These are phyloP conservation scores for Zygoascus sp. DNA, from an alignment of 1,139 yeast species.

Conservation along the genomic window DNA sequence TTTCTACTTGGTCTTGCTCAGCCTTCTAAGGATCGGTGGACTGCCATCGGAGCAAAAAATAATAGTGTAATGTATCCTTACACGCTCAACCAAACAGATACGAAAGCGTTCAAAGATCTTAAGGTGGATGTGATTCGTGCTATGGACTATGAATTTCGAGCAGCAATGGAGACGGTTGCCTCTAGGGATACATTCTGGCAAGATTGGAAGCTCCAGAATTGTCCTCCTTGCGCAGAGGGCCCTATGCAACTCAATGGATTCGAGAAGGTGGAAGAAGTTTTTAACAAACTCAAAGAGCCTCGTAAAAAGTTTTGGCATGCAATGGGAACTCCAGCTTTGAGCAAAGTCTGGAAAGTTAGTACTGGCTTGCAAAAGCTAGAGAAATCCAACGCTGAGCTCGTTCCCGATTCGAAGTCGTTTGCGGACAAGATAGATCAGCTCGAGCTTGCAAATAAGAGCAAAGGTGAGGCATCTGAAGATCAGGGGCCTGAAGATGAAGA, in stretches of 20 bases:
- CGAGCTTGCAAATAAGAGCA: constrained; percentile 9
- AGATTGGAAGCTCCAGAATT: constrained; percentile 34
- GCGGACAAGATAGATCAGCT: constrained; percentile 19
- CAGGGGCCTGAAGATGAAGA: constrained; percentile 13
- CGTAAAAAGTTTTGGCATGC: constrained; percentile 30
- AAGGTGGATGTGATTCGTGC: not conserved
- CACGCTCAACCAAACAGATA: constrained; percentile 24
- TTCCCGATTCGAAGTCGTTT: constrained; percentile 25
- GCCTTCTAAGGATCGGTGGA: constrained; percentile 21
- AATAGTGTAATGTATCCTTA: constrained; percentile 30
- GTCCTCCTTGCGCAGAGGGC: constrained; percentile 32
- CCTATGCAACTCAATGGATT: constrained; percentile 17
- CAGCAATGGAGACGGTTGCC: constrained; percentile 25
- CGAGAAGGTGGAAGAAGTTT: constrained; percentile 16
- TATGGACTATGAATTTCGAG: constrained; percentile 20
- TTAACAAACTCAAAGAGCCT: constrained; percentile 22
- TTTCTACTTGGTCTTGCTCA: constrained; percentile 29
- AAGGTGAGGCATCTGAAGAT: constrained; percentile 9
- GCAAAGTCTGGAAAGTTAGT: constrained; percentile 31
- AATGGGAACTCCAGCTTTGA: constrained; percentile 37
- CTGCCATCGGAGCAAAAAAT: constrained; percentile 19
- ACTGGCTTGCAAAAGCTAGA: constrained; percentile 28
- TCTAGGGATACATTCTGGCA: constrained; percentile 34
- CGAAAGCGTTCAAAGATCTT: constrained; percentile 15
- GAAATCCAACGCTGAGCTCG: constrained; percentile 14